Base-by-base conservation (phyloP, 371 early-diverging fungal genomes). In the Mortierella sp. region DNA sequence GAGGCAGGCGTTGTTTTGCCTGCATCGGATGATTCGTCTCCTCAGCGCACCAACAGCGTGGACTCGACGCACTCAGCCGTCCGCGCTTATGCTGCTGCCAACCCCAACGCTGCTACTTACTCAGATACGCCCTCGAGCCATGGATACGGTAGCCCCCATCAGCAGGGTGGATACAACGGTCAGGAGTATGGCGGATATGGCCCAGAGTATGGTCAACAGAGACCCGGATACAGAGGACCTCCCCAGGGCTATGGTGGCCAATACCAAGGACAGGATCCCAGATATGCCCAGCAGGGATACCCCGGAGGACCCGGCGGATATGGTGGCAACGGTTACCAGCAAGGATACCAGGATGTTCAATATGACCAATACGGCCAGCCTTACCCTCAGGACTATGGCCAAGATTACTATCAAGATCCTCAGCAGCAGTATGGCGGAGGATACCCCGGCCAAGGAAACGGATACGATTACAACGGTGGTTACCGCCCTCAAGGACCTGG, bases 301-400 rank as follows among this genome's bases (percentile, higher is more conserved):
- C 78, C 77, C 27, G 78, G 70, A 3, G 83, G 81, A 16, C 68
- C 73, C 75, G 46, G 29, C 51, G 73, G 68, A 82, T 83, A 54
- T 60, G 74, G 78, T n/a, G 49, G 79, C 73, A 32, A 75, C 41
- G 76, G 82, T 71, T 49, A 70, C 73, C 80, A 82, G 46, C 77
- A 80, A 8, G 87, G 87, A 63, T 82, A 87, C 63, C 82, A 46
- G 32, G 75, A 82, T 43, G 71, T 70, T 38, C 72, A 58, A 27
- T 85, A 85, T 60, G 83, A 85, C 44, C 86, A 83, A 76, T 82
- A 83, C 51, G 89, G 87, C 63, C 88, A 85, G 29, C 79, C 76
- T 10, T 54, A 79, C 68, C 78, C 76, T 21, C 74, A 76, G 41
- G 83, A 88, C 16, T 87, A 87, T 71, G 79, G 80, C 8, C 81